Base-by-base conservation (phyloP, 352 stramenopile species). In the Thalassiosira exigua region DNA sequence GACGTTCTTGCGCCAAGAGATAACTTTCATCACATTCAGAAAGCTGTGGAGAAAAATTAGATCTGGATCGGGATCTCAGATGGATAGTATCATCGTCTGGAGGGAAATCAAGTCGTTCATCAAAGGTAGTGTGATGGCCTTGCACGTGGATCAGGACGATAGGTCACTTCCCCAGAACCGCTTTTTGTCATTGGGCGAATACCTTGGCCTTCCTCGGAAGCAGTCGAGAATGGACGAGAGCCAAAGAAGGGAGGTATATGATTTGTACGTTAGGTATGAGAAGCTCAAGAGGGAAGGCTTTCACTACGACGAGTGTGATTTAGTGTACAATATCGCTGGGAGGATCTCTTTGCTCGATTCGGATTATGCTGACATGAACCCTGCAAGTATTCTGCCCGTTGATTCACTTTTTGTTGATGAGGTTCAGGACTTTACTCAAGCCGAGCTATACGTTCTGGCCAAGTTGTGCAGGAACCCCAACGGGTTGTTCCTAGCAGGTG, bases 401-500 rank as follows among this genome's bases (percentile, higher is more conserved):
- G 81, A 88, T 64, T 65, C 64, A 2, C 26, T 86, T 19, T 84
- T 75, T 75, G 67, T 85, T 19, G 82, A 89, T 62, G 82, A 89
- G 41, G 65, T 84, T 0, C 82, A 89, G 66, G 39, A 48, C 39
- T 85, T 84, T 21, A 86, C 73, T 39, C 73, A 78, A 60, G 52
- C 60, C 24, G 73, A 86, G 44, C 24, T 89, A 5, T 83, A 65
- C 41, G 50, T 89, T 27, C 24, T 89, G 1, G 48, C 67, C 9
- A 81, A 66, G 21, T 52, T 89, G 7, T 81, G 75, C 29, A 36
- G 58, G 22, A 59, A 86, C 32, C 66, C 72, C 19, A 80, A 86
- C 44, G 66, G 57, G 46, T 26, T 87, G 1, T 81, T 90, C 29
- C 53, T 90, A 1, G 74, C 75, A 2, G 84, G n/a, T n/a, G n/a